A percentile compares a stretch with the other conserved stretches of the same genome.
Evolutionary conservation across 2,329 filamentous ascomycete genomes (phyloP).

Genomic region (Xylaria sp.): DNA sequence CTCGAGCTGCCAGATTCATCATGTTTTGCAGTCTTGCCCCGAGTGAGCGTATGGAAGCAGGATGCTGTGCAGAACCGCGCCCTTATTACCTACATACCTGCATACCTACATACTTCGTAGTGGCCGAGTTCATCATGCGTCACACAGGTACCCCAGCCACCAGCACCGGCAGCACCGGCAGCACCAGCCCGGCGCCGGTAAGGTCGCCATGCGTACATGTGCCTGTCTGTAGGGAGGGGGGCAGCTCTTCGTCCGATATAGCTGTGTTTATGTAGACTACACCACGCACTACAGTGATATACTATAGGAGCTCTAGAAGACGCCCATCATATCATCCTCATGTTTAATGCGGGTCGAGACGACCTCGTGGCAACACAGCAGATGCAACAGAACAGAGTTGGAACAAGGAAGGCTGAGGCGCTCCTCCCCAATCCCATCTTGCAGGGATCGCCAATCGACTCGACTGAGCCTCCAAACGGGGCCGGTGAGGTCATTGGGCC

Average conservation of each 20-base stretch:
- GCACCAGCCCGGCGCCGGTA: no score
- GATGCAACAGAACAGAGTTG: constrained; percentile 23
- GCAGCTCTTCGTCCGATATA: no score
- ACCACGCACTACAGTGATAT: no score
- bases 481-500: constrained; percentile 17
- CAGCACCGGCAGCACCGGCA: no score
- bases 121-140: no score
- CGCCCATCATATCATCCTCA: constrained; percentile 16
- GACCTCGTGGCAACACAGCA: constrained; percentile 23
- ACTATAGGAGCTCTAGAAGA: constrained; percentile 1
- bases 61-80: not conserved
- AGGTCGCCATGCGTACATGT: no score
- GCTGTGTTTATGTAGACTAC: constrained; percentile 11
- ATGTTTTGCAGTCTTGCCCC: not conserved
- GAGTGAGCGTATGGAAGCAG: not conserved
- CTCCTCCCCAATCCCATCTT: constrained; percentile 10
- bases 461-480: constrained; percentile 1
- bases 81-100: no score
- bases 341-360: constrained; percentile 20
- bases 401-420: constrained; percentile 22
- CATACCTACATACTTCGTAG: no score
- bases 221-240: no score
- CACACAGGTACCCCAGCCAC: no score
- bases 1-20: not conserved
- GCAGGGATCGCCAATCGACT: not conserved